Evolutionary conservation across 192 early-diverging fungal genomes (phyloP).

Genomic region (Coemansia sp.): DNA sequence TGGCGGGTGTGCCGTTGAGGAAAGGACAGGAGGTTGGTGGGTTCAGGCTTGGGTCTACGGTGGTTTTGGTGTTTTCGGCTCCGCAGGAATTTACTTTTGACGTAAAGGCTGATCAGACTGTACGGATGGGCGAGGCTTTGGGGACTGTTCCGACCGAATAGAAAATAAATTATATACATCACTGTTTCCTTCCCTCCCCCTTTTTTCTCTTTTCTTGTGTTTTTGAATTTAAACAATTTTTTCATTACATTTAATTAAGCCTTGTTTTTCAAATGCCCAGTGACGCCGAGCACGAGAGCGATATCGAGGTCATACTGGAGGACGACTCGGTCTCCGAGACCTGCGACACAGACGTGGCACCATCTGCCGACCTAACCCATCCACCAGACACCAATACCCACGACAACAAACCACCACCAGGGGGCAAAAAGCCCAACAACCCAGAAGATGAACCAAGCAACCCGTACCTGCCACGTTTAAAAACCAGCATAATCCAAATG

Average conservation of each 20-base stretch:
- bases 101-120: constrained; percentile 69
- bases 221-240: background rate
- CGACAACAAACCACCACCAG: background rate
- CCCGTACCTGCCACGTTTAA: constrained; percentile 50
- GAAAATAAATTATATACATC: background rate
- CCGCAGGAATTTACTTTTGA: constrained; percentile 79
- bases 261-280: constrained; percentile 10
- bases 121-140: constrained; percentile 83
- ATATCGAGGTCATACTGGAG: constrained; percentile 48
- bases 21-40: constrained; percentile 94
- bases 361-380: background rate
- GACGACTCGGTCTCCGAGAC: constrained; percentile 43
- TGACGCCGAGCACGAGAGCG: constrained; percentile 38
- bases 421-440: constrained; percentile 4
- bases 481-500: constrained; percentile 57
- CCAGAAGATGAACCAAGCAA: constrained; percentile 37
- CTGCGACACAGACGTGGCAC: constrained; percentile 14
- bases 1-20: constrained; percentile 68
- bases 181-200: background rate
- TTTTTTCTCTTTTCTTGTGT: too few relatives aligned
- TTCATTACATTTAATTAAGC: background rate
- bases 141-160: constrained; percentile 27
- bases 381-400: background rate
- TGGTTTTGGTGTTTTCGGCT: constrained; percentile 97
- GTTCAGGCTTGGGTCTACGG: constrained; percentile 91